Evolutionary conservation across 2,329 filamentous ascomycete genomes (phyloP).

Genomic region (Monosporascus ibericus): DNA sequence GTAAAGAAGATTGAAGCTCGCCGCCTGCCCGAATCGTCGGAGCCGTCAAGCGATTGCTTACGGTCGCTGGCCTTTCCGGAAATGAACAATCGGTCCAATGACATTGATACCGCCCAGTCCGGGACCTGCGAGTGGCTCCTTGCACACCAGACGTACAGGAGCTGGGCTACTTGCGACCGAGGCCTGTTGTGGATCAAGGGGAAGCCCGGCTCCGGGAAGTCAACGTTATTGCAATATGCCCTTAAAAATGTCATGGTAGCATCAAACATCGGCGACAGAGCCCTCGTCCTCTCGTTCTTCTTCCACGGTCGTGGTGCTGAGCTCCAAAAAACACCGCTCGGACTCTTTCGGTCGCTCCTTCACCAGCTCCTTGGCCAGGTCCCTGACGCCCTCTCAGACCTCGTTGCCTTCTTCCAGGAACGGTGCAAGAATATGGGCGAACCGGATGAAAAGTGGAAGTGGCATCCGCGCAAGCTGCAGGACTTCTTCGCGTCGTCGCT

Average conservation of each 20-base stretch:
- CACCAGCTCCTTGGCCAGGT: constrained; percentile 33
- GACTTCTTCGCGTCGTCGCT: constrained; percentile 20
- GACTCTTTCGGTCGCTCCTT: constrained; percentile 46
- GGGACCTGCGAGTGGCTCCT: constrained; percentile 39
- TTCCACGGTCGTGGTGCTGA: constrained; percentile 39
- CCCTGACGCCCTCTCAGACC: no score
- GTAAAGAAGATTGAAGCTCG: no score
- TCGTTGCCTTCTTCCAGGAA: no score
- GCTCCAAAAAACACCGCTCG: constrained; percentile 37
- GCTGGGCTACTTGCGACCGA: constrained; percentile 3
- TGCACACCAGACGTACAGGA: constrained; percentile 25
- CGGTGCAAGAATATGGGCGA: no score
- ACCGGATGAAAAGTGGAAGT: no score
- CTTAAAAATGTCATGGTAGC: constrained; percentile 11
- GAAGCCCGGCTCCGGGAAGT: constrained; percentile 29
- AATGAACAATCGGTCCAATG: constrained; percentile 30
- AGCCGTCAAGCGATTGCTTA: no score
- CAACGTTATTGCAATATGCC: constrained; percentile 38
- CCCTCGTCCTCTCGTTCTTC: constrained; percentile 36
- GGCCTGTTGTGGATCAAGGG: constrained; percentile 29
- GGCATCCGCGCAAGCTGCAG: constrained; percentile 25
- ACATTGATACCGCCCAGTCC: constrained; percentile 25
- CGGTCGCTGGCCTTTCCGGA: constrained; percentile 4
- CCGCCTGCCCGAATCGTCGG: no score
- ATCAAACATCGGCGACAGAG: constrained; percentile 4